phyloP scores from a whole-genome alignment of 371 early-diverging fungal species.

The Amoeboaphelidium occidentale region DNA sequence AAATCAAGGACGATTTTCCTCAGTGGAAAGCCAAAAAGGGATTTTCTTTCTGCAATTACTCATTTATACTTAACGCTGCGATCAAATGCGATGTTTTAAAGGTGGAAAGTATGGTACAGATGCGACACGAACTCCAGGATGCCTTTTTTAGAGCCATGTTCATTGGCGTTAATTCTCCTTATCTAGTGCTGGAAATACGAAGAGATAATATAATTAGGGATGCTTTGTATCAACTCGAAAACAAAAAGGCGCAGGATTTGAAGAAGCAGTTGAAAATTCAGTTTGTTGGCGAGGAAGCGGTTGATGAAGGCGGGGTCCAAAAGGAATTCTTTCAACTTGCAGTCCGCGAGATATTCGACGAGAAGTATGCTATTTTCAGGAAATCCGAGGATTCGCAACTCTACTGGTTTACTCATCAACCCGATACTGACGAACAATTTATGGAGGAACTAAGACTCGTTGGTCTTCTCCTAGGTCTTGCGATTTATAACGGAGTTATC shows the following conservation, averaged over 20 bases:
- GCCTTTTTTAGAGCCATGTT: slow-evolving; percentile 69
- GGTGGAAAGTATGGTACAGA: slow-evolving; percentile 34
- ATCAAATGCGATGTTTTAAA: slow-evolving; percentile 68
- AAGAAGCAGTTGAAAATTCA: slow-evolving; percentile 35
- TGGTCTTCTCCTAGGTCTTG: slow-evolving; percentile 19
- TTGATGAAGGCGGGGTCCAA: slow-evolving; percentile 54
- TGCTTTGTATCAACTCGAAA: slow-evolving; percentile 30
- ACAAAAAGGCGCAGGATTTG: slow-evolving; percentile 12
- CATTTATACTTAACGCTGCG: slow-evolving; percentile 57
- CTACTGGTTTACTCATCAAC: slow-evolving; percentile 3
- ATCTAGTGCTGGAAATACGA: slow-evolving; percentile 49
- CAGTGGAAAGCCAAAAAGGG: slow-evolving; percentile 35
- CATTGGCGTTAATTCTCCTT: slow-evolving; percentile 52
- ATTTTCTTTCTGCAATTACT: slow-evolving; percentile 20
- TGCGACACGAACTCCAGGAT: slow-evolving; percentile 20
- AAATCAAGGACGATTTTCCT: slow-evolving; percentile 56
- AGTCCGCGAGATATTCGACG: slow-evolving; percentile 14
- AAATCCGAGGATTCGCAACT: slow-evolving; percentile 5
- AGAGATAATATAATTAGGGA: slow-evolving; percentile 63
- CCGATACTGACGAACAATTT: slow-evolving; percentile 1
- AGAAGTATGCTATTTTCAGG: slow-evolving; percentile 10
- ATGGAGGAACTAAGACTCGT: slow-evolving; percentile 4
- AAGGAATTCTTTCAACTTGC: slow-evolving; percentile 22
- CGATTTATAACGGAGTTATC: slow-evolving; percentile 18
- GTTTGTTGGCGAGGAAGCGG: slow-evolving; percentile 39